phyloP scores from a whole-genome alignment of 2,329 filamentous ascomycete species.

The Hortaea werneckii region DNA sequence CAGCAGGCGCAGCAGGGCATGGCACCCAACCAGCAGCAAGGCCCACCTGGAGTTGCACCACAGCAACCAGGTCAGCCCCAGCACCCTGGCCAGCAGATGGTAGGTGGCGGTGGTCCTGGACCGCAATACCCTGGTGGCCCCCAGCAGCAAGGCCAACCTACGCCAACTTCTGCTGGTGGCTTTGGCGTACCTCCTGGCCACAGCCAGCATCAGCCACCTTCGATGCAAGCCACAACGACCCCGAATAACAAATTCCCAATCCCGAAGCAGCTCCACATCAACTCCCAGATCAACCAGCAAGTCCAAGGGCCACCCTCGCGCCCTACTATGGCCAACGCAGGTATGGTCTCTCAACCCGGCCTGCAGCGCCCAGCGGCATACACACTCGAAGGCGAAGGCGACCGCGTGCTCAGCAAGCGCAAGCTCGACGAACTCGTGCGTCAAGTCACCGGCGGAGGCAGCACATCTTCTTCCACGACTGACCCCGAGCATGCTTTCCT shows the following conservation, averaged over 20 bases:
- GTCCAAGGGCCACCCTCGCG: conserved; percentile 62
- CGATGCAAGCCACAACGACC: conserved; percentile 14
- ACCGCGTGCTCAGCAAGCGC: conserved; percentile 92
- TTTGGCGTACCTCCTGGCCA: conserved; percentile 4
- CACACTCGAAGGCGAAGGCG: conserved; percentile 81
- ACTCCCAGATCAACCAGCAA: conserved; percentile 61
- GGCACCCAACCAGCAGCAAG: conserved; percentile 5
- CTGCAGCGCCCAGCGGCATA: conserved; percentile 72
- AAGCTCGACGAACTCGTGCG: conserved; percentile 91
- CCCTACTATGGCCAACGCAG: conserved; percentile 77
- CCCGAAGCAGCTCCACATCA: conserved; percentile 66
- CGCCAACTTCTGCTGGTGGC: conserved; percentile 12
- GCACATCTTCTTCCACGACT: conserved; percentile 54
- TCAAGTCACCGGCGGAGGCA: conserved; percentile 63
- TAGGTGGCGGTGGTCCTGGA: conserved; percentile 10
- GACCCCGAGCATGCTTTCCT: conserved; percentile 58
- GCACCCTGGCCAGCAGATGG: background rate
- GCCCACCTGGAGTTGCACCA: conserved; percentile 9
- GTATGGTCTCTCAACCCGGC: conserved; percentile 79
- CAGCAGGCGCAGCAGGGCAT: conserved; percentile 10
- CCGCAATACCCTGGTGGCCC: conserved; percentile 9
- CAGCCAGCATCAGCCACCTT: conserved; percentile 9
- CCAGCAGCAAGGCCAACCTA: conserved; percentile 13
- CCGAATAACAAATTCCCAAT: conserved; percentile 65
- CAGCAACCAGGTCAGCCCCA: background rate